These are phyloP conservation scores for Aspergillus phoenicis DNA, from an alignment of 2,329 filamentous ascomycete species.

Conservation along the genomic window DNA sequence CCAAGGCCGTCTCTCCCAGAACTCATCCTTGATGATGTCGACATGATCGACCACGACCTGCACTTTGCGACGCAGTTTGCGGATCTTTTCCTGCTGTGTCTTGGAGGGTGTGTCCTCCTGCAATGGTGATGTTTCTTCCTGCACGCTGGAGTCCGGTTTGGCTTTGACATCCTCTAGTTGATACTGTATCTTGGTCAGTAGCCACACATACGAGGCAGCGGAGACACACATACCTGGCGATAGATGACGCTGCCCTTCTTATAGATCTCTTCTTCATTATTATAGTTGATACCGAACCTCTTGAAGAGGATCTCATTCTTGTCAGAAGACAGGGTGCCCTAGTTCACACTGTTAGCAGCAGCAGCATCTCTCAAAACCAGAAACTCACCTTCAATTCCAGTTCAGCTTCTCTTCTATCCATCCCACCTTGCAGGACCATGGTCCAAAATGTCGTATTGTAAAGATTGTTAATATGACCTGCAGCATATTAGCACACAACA, in stretches of 20 bases:
- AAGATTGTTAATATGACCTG: conserved; percentile 95
- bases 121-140: conserved; percentile 21
- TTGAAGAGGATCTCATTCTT: conserved; percentile 97
- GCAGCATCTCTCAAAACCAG: conserved; percentile 22
- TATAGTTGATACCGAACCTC: conserved; percentile 91
- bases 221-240: conserved; percentile 61
- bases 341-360: neutral
- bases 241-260: conserved; percentile 92
- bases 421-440: conserved; percentile 74
- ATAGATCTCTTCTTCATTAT: conserved; percentile 89
- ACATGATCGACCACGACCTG: conserved; percentile 79
- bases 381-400: conserved; percentile 68
- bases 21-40: conserved; percentile 93
- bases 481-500: conserved; percentile 4
- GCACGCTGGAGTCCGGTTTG: conserved; percentile 35
- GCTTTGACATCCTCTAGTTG: conserved; percentile 64
- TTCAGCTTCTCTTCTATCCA: conserved; percentile 78
- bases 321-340: conserved; percentile 82
- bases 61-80: conserved; percentile 78
- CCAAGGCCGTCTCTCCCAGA: conserved; percentile 89
- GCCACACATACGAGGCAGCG: neutral
- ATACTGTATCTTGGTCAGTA: conserved; percentile 54
- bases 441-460: conserved; percentile 98
- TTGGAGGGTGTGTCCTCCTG: conserved; percentile 64
- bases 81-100: conserved; percentile 80